These are phyloP conservation scores for Cordyceps farinosa DNA, from an alignment of 2,329 filamentous ascomycete species.

Conservation along the genomic window DNA sequence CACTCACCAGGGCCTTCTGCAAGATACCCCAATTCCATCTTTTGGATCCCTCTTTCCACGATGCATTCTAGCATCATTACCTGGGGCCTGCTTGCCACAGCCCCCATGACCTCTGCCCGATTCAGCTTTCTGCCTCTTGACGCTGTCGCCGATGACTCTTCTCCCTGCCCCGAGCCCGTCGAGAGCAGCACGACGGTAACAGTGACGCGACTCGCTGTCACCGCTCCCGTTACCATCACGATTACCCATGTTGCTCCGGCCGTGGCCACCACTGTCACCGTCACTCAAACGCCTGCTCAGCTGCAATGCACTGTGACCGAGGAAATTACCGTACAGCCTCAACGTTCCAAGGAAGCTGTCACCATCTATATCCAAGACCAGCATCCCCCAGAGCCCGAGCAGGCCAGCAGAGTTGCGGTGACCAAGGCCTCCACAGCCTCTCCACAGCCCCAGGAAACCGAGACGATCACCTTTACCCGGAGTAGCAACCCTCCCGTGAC, in stretches of 20 bases:
- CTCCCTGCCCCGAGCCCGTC: conserved; percentile 27
- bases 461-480: conserved; percentile 21
- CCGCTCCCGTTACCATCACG: conserved; percentile 13
- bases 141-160: conserved; percentile 26
- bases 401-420: background rate
- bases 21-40: background rate
- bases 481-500: background rate
- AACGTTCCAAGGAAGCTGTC: conserved; percentile 6
- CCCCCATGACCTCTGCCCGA: conserved; percentile 27
- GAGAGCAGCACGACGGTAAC: conserved; percentile 22
- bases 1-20: background rate
- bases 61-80: conserved; percentile 22
- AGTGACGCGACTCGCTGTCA: conserved; percentile 22
- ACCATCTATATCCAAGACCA: background rate
- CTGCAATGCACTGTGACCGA: conserved; percentile 22
- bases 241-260: conserved; percentile 5
- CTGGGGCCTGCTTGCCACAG: conserved; percentile 27
- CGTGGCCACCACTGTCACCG: conserved; percentile 24
- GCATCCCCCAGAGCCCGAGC: conserved; percentile 15
- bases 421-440: conserved; percentile 13
- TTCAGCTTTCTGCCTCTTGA: conserved; percentile 23
- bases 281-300: conserved; percentile 17
- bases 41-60: conserved; percentile 23
- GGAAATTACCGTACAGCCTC: conserved; percentile 18
- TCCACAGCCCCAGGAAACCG: conserved; percentile 1